These are phyloP conservation scores for Telopea speciosissima DNA, from an alignment of 177 flowering plant genomes.

Conservation along the genomic window DNA sequence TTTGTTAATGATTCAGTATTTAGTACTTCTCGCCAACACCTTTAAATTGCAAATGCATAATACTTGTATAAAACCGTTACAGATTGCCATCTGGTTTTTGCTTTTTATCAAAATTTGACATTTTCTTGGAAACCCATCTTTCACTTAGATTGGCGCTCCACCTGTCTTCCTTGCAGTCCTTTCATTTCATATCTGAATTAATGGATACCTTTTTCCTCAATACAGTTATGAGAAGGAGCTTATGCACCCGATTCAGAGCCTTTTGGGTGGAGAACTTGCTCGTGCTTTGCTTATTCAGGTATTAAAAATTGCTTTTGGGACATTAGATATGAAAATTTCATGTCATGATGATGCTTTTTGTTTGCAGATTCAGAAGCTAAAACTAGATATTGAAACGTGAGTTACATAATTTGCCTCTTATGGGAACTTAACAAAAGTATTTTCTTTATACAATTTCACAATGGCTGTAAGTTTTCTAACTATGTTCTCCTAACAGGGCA, in stretches of 20 bases:
- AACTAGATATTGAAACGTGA: conserved; percentile 93
- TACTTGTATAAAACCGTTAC: no score
- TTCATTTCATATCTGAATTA: no score
- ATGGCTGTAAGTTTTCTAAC: conserved; percentile 9
- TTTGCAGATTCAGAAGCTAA: conserved; percentile 93
- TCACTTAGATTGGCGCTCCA: no score
- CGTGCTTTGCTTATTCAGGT: conserved; percentile 96
- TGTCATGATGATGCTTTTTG: conserved; percentile 15
- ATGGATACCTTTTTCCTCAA: neutral
- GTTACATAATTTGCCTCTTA: conserved; percentile 20
- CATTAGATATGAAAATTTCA: conserved; percentile 4
- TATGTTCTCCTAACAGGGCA: conserved; percentile 53
- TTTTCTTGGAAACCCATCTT: no score
- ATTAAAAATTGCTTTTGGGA: conserved; percentile 5
- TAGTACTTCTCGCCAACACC: no score
- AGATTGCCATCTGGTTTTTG: no score
- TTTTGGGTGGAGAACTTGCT: conserved; percentile 86
- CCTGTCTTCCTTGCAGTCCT: no score
- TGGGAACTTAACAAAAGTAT: neutral
- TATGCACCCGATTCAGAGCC: conserved; percentile 81
- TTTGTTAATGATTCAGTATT: no score
- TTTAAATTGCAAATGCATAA: no score
- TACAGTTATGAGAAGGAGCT: conserved; percentile 91
- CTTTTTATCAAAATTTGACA: no score
- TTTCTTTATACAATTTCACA: neutral